Evolutionary conservation across 176 grass and related monocot genomes (phyloP).

Genomic region (Lolium rigidum): DNA sequence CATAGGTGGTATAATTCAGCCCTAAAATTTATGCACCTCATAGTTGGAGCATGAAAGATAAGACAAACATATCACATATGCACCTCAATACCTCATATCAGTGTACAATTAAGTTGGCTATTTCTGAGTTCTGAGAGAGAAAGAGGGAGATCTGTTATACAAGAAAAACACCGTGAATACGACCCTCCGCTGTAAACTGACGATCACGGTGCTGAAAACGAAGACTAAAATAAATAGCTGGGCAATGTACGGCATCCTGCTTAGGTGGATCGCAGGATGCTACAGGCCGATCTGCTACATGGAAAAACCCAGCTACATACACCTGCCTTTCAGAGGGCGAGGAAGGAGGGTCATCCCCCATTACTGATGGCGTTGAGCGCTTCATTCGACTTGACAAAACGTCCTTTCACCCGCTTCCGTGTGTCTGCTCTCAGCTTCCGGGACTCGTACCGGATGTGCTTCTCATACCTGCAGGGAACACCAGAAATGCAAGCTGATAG

Average conservation of each 20-base stretch:
- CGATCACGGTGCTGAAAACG: background rate
- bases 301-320: conserved; percentile 15
- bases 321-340: background rate
- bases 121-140: conserved; percentile 9
- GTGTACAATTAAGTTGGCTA: conserved; percentile 13
- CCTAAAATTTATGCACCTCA: background rate
- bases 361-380: conserved; percentile 31
- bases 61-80: background rate
- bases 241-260: background rate
- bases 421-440: conserved; percentile 91
- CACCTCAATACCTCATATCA: background rate
- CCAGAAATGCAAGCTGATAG: background rate
- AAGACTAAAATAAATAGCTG: background rate
- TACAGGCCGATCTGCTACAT: background rate
- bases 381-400: conserved; percentile 80
- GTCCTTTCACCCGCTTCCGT: conserved; percentile 82
- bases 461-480: conserved; percentile 69
- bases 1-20: background rate
- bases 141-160: conserved; percentile 13
- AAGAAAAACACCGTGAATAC: conserved; percentile 23
- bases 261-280: background rate
- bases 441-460: conserved; percentile 88
- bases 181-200: background rate
- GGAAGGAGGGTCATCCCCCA: conserved; percentile 40
- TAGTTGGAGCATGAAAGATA: background rate